These are phyloP conservation scores for Gaeumannomyces tritici DNA, from an alignment of 2,329 filamentous ascomycete species.

Conservation along the genomic window DNA sequence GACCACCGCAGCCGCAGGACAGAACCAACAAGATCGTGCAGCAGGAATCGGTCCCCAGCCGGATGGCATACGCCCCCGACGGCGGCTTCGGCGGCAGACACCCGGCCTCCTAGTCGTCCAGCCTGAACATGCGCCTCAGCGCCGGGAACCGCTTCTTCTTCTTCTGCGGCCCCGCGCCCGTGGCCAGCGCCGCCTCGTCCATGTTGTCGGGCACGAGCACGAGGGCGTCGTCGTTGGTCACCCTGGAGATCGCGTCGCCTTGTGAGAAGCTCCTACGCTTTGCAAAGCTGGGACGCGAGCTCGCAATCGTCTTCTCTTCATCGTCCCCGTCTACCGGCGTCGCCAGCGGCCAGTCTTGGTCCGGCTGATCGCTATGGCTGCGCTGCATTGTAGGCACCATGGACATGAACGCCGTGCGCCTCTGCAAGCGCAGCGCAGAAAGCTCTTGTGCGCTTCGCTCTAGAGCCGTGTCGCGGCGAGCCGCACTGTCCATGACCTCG, in stretches of 20 bases:
- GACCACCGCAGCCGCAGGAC: no score
- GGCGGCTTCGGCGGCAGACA: neutral
- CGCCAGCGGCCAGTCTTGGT: slow-evolving; percentile 39
- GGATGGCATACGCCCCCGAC: no score
- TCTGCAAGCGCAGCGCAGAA: slow-evolving; percentile 36
- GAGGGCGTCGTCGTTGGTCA: neutral
- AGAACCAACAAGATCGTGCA: no score
- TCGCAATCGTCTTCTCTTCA: slow-evolving; percentile 16
- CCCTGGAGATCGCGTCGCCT: slow-evolving; percentile 11
- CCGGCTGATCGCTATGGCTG: slow-evolving; percentile 13
- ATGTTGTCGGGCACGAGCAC: neutral
- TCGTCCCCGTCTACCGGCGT: slow-evolving; percentile 18
- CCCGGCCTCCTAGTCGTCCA: slow-evolving; percentile 24
- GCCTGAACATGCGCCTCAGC: slow-evolving; percentile 54
- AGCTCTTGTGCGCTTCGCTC: slow-evolving; percentile 49
- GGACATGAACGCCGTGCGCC: slow-evolving; percentile 26
- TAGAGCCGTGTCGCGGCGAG: slow-evolving; percentile 51
- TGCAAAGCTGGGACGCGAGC: slow-evolving; percentile 6
- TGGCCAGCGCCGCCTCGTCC: slow-evolving; percentile 3
- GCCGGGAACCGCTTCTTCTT: slow-evolving; percentile 58
- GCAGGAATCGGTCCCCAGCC: no score
- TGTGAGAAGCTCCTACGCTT: slow-evolving; percentile 26
- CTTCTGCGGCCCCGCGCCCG: slow-evolving; percentile 10
- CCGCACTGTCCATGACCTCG: slow-evolving; percentile 44
- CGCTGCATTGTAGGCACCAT: slow-evolving; percentile 14